These are phyloP conservation scores for Urochloa ruziziensis DNA, from an alignment of 176 grass and related monocot genomes.

Conservation along the genomic window DNA sequence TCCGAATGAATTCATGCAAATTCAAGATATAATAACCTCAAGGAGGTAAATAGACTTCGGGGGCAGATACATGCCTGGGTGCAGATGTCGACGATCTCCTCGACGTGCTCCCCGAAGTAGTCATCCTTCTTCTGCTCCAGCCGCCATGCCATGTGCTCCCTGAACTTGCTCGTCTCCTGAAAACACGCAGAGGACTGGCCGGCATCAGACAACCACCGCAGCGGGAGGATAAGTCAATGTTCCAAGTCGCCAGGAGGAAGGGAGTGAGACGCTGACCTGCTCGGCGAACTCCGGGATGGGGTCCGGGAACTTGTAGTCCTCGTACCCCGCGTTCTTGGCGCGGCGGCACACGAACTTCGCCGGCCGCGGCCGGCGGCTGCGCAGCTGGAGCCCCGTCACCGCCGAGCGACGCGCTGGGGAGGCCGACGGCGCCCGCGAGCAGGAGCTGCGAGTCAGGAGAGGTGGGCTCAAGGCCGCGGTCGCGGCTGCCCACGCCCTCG, in stretches of 20 bases:
- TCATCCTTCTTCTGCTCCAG: slow-evolving; percentile 67
- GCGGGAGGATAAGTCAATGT: not conserved
- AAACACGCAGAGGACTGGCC: not conserved
- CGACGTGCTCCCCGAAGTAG: slow-evolving; percentile 72
- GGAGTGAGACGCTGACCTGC: slow-evolving; percentile 11
- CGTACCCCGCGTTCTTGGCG: slow-evolving; percentile 39
- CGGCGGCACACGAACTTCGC: slow-evolving; percentile 48
- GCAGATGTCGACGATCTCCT: slow-evolving; percentile 84
- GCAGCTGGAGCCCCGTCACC: not conserved
- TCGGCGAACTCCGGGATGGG: slow-evolving; percentile 84
- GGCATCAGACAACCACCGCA: not conserved
- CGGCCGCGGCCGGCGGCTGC: slow-evolving; percentile 1
- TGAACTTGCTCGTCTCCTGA: slow-evolving; percentile 84
- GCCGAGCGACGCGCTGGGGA: not conserved
- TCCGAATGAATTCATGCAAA: not conserved
- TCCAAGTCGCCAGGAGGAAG: not conserved
- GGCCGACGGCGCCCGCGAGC: not conserved
- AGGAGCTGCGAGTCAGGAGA: slow-evolving; percentile 11
- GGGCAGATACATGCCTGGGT: slow-evolving; percentile 50
- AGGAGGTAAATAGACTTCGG: not conserved
- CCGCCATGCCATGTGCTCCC: slow-evolving; percentile 72
- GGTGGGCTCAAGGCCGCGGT: slow-evolving; percentile 25
- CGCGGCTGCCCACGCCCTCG: slow-evolving; percentile 28
- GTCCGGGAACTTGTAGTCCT: slow-evolving; percentile 83
- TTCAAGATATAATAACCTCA: not conserved